Evolutionary conservation across 2,329 filamentous ascomycete genomes (phyloP).

Genomic region (Pseudopithomyces maydicus): DNA sequence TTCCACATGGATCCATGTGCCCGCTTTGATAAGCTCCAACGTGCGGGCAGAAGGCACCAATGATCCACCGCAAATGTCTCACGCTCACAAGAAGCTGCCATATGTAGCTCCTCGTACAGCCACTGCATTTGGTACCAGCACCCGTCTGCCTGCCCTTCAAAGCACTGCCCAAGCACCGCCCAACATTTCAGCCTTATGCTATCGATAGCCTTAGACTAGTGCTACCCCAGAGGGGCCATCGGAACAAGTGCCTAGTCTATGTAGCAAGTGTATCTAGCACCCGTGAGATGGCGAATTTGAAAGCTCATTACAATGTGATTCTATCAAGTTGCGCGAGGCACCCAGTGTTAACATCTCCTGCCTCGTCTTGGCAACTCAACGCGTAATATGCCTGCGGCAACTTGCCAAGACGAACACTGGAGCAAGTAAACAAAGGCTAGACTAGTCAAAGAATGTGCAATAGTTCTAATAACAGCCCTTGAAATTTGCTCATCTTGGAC

Average conservation of each 20-base stretch:
- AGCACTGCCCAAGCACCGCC: background rate
- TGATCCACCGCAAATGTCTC: slow-evolving; percentile 13
- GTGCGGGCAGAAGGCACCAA: slow-evolving; percentile 15
- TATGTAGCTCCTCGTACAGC: background rate
- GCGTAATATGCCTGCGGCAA: too few species aligned
- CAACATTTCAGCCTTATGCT: slow-evolving; percentile 14
- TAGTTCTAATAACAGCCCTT: too few species aligned
- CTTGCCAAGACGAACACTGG: too few species aligned
- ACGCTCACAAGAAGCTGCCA: slow-evolving; percentile 11
- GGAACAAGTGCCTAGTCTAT: background rate
- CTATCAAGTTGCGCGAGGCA: too few species aligned
- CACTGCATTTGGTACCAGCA: background rate
- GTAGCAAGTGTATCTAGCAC: too few species aligned
- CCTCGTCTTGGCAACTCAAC: too few species aligned
- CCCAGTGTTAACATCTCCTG: too few species aligned
- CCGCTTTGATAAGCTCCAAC: slow-evolving; percentile 22
- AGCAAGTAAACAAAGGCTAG: too few species aligned
- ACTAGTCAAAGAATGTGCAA: too few species aligned
- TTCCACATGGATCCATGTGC: background rate
- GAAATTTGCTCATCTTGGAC: background rate
- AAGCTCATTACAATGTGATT: too few species aligned
- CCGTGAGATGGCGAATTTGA: background rate
- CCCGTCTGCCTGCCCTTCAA: background rate
- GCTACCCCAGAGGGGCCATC: background rate
- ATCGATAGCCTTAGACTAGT: slow-evolving; percentile 24